Evolutionary conservation across 1,139 yeast species (phyloP), one percentile per base, ranked within the genome.

Genomic region (Saccharomyces hybrid): DNA sequence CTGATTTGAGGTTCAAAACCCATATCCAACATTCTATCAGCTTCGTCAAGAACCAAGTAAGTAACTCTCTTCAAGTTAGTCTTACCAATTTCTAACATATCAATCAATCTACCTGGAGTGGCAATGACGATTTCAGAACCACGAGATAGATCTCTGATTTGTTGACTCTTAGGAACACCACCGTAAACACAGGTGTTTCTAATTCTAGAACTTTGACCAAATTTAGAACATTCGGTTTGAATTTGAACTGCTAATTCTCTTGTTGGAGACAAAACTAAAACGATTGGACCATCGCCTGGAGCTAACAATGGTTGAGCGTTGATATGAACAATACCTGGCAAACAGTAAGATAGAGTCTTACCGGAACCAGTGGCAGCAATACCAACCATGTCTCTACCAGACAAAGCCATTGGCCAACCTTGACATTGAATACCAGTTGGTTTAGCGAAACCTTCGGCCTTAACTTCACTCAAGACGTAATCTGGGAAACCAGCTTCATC

Each of bases 331-430:
- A 93, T 91, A 60, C 95, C 85, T 61, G 99, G 99, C 68, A 93
- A 80, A 80, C 97, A 89, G 79, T 91, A 93, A 49, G 97, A 88
- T 66, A 93, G 80, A 60, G 99, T 93, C 80, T 93, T 93, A 79
- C 99, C 99, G 55, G 97, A 90, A 76, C 99, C 99, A 64, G 99
- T 93, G 64, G 97, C 86, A 57, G 99, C 98, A 73, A 93, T 87
- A 80, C 99, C 99, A 74, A 93, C 86, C 91, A 93, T 88, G 73
- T 93, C 98, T 77, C 98, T 87, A 78, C 99, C 99, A 67, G 93
- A 84, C 60, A 91, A 80, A 70, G 99, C 99, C 99, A 93, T 93
- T 60, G 99, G 99, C 99, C 99, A 93, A 77, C 99, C 99, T 78
- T 95, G 99, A 74, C 97, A 88, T 78, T 93, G 99, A 71, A 93